Conservation (phyloP, 75 land plant genomes). For the Picea glauca region DNA sequence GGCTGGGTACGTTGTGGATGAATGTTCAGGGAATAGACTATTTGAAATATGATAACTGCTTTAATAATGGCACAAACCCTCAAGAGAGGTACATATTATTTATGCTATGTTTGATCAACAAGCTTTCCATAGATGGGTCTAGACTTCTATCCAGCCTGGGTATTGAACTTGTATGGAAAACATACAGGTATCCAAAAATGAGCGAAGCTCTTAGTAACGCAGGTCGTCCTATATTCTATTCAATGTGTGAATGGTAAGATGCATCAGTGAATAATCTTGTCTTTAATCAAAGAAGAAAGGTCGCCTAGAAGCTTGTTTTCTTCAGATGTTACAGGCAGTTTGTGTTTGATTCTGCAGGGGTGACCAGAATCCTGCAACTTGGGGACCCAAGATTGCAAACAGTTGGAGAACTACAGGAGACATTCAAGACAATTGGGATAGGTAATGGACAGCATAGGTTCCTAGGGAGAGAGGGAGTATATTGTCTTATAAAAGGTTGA, state of each 20-base stretch:
- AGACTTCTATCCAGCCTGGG: neutral
- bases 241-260: conserved; percentile 90
- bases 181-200: conserved; percentile 71
- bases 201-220: conserved; percentile 62
- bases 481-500: neutral
- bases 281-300: neutral
- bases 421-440: conserved; percentile 76
- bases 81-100: conserved; percentile 13
- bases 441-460: conserved; percentile 28
- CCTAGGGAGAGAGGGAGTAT: no score
- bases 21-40: conserved; percentile 26
- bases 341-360: conserved; percentile 45
- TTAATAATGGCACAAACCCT: conserved; percentile 20
- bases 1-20: neutral
- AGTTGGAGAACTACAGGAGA: conserved; percentile 95
- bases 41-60: conserved; percentile 47
- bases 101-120: neutral
- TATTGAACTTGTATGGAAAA: neutral
- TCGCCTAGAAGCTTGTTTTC: no score
- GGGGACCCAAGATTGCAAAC: conserved; percentile 66
- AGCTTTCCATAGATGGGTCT: neutral
- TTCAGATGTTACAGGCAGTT: neutral
- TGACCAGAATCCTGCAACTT: conserved; percentile 61
- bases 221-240: conserved; percentile 75
- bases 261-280: neutral